Base-by-base conservation (phyloP, 768 basidiomycete species). In the Leccinum broughii region DNA sequence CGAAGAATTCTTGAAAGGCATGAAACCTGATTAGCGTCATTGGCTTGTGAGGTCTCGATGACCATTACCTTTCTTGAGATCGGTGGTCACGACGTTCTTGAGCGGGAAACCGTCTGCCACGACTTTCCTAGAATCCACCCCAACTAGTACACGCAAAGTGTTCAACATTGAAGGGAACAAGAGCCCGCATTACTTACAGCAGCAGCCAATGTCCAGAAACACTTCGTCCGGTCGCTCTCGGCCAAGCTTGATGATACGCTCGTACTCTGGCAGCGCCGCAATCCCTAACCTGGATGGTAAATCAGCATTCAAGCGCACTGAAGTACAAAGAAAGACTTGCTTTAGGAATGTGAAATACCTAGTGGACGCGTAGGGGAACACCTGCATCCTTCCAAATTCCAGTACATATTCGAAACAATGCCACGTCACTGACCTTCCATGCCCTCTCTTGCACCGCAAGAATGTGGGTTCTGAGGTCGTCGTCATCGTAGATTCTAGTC, bases 1-100 rank as follows among this genome's bases (percentile, higher is more conserved):
- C 75, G 81, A 83, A 84, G 61, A 83, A 88, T 3, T 72, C 87
- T 87, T 50, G 20, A 48, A 39, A 22, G 24, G 28, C 5, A 30
- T 39, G 5, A 55, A 15, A 4, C 1, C 44, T 4, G 13, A 26
- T 17, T 11, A 20, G 32, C 6, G 35, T 10, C 7, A 4, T 41
- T 35, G 24, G 11, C 30, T 28, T 28, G 28, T 28, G 0, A 28
- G 28, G 7, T 28, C 28, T 28, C 26, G 3, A 48, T 34, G 10
- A 44, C 32, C 6, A 13, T 56, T 51, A 77, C 82, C 78, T 54
- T 72, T 55, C 17, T 64, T 61, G n/a, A 83, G 59, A 62, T 83
- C 81, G 4, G 75, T 71, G 6, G 72, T 72, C 20, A 83, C 61
- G 24, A 74, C 68, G 28, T 79, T 77, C 62, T 68, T 57, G 11